Evolutionary conservation across 176 grass and related monocot species (phyloP).

Genomic region (Coix lacrymajobi): DNA sequence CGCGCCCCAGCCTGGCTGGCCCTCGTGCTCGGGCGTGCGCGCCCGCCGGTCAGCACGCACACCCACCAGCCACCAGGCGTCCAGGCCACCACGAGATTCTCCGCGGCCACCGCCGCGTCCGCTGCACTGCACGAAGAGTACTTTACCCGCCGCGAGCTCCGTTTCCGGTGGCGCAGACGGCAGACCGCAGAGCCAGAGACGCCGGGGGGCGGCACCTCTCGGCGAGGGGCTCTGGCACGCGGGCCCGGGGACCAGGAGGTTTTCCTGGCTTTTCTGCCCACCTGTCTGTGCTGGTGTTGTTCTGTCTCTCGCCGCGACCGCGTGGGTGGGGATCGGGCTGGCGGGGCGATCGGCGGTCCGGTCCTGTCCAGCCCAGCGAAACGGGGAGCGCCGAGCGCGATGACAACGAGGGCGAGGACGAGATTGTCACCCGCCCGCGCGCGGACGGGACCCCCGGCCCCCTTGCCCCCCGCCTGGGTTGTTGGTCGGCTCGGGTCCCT

Average conservation of each 20-base stretch:
- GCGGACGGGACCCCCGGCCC: too few species aligned
- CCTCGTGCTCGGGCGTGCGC: neutral
- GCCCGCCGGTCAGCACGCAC: neutral
- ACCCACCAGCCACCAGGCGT: neutral
- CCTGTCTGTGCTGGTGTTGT: neutral
- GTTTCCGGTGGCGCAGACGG: too few species aligned
- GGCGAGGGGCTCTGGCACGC: neutral
- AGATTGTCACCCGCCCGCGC: neutral
- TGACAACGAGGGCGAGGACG: neutral
- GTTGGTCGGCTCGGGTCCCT: too few species aligned
- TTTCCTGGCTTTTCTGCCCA: neutral
- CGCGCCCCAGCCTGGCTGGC: conserved; percentile 13
- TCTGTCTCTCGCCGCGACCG: neutral
- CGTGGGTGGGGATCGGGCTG: neutral
- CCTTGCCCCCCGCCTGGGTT: too few species aligned
- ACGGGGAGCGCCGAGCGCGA: neutral
- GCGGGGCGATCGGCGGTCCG: neutral
- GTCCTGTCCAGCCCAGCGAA: neutral
- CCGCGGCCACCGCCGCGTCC: neutral
- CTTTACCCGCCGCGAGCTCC: too few species aligned
- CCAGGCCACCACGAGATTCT: too few species aligned
- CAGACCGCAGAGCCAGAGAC: neutral
- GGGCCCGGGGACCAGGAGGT: neutral
- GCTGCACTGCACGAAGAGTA: too few species aligned
- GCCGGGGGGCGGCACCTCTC: too few species aligned